phyloP scores from a whole-genome alignment of 495 filamentous ascomycete species.

The Pseudoneurospora amorphoporcata region DNA sequence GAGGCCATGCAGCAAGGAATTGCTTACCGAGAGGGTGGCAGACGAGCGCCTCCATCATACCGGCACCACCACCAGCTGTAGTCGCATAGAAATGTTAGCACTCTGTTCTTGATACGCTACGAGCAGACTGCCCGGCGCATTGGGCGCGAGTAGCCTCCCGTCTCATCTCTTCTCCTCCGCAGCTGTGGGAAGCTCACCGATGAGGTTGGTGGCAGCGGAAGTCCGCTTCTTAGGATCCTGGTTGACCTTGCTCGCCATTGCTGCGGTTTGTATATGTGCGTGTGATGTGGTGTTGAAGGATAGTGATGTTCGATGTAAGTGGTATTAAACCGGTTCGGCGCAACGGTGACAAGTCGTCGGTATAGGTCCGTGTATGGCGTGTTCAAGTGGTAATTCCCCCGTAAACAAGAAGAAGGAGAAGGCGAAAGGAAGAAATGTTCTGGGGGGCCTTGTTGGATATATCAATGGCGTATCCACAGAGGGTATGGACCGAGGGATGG shows the following conservation, averaged over 20 bases:
- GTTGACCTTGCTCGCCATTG: slow-evolving; percentile 36
- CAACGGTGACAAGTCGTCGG: not conserved
- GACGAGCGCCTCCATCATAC: slow-evolving; percentile 97
- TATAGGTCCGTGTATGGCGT: not conserved
- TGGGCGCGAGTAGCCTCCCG: not conserved
- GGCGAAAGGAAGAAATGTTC: not conserved
- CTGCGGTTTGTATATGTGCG: slow-evolving; percentile 5
- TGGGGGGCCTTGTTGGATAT: not conserved
- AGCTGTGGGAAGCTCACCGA: slow-evolving; percentile 49
- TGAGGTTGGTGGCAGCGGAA: slow-evolving; percentile 83
- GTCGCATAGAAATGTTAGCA: slow-evolving; percentile 7
- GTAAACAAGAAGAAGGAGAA: not conserved
- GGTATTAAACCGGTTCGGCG: not conserved
- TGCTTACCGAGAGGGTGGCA: slow-evolving; percentile 87
- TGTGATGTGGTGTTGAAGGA: not conserved
- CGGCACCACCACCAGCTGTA: slow-evolving; percentile 89
- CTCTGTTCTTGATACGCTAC: slow-evolving; percentile 5
- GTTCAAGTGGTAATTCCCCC: not conserved
- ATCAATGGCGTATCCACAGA: not conserved
- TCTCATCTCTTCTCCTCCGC: not conserved
- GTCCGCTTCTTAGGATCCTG: slow-evolving; percentile 69
- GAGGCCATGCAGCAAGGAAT: not conserved
- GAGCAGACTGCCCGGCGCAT: not conserved
- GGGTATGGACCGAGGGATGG: not conserved
- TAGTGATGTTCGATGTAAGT: not conserved